Base-by-base conservation (phyloP, 73 alveolate genomes). In the Effrenium voratum region DNA sequence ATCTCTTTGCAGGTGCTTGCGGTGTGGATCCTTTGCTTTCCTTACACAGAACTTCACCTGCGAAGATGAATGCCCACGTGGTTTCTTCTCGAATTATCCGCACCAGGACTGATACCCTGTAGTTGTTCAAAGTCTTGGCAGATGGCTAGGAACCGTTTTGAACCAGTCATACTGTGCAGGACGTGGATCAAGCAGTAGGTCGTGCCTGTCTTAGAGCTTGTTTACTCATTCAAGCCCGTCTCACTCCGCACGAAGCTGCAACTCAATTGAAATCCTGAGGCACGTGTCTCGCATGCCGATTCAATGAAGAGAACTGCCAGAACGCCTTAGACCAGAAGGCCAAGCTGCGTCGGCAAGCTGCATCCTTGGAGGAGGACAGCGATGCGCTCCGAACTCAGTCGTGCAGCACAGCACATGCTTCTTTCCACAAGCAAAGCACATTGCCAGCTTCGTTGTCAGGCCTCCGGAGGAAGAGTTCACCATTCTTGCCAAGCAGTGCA, bases 81-180 rank as follows among this genome's bases (percentile, higher is more conserved):
- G 82, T 32, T 72, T 72, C 82, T 72, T 72, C 82, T 72, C 82
- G 26, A 72, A 72, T 30, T 72, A 72, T 36, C 82, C 82, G n/a
- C n/a, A 72, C 82, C 82, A 72, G 82, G 82, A 72, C 47, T 26
- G n/a, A n/a, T n/a, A n/a, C n/a, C n/a, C n/a, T n/a, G n/a, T n/a
- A n/a, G n/a, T n/a, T n/a, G n/a, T n/a, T n/a, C n/a, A n/a, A n/a
- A n/a, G n/a, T n/a, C n/a, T n/a, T n/a, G n/a, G n/a, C n/a, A n/a
- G n/a, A n/a, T n/a, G n/a, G n/a, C n/a, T n/a, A n/a, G n/a, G n/a
- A n/a, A n/a, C n/a, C n/a, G n/a, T n/a, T n/a, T n/a, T n/a, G n/a
- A n/a, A n/a, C n/a, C n/a, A n/a, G n/a, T n/a, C n/a, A n/a, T n/a
- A n/a, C n/a, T n/a, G 26, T 32, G 19, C 49, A 72, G 82, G 82